Evolutionary conservation across 2,329 filamentous ascomycete genomes (phyloP).

Genomic region (Cercospora zeae-maydis): DNA sequence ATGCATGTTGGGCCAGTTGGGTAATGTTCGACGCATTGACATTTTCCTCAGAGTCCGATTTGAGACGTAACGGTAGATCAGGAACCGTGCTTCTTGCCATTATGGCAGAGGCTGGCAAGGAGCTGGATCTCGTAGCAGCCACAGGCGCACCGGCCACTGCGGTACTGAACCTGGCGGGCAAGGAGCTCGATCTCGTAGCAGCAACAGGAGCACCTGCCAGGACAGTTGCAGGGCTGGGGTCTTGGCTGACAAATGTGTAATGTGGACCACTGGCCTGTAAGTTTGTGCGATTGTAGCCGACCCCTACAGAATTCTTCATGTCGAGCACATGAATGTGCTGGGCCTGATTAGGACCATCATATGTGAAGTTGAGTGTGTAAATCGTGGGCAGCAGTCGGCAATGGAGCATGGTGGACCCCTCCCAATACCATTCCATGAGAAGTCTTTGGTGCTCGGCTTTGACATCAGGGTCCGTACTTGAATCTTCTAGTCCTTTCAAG

Average conservation of each 20-base stretch:
- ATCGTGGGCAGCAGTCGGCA: constrained; percentile 6
- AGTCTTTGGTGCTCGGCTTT: background rate
- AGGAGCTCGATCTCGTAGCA: background rate
- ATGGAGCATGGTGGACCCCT: constrained; percentile 4
- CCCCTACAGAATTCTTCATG: background rate
- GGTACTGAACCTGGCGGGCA: background rate
- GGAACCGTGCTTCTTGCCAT: background rate
- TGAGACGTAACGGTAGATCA: background rate
- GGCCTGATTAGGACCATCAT: constrained; percentile 6
- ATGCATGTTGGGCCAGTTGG: background rate
- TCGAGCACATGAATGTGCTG: constrained; percentile 7
- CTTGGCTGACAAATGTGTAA: background rate
- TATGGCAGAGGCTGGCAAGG: background rate
- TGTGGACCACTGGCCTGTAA: background rate
- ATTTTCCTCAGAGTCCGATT: background rate
- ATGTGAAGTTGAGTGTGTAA: constrained; percentile 9
- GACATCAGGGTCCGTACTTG: too few relatives aligned
- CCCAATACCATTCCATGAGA: constrained; percentile 17
- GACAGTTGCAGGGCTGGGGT: background rate
- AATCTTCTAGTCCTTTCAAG: too few relatives aligned
- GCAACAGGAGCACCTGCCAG: background rate
- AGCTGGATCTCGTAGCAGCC: background rate
- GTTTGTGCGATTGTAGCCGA: background rate
- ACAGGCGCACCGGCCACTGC: background rate
- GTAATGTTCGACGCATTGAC: constrained; percentile 3